Percentiles rank a stretch among this genome's conserved stretches.
phyloP scores from a whole-genome alignment of 805 yeast genomes.

The Tetrapisispora namnaoensis region DNA sequence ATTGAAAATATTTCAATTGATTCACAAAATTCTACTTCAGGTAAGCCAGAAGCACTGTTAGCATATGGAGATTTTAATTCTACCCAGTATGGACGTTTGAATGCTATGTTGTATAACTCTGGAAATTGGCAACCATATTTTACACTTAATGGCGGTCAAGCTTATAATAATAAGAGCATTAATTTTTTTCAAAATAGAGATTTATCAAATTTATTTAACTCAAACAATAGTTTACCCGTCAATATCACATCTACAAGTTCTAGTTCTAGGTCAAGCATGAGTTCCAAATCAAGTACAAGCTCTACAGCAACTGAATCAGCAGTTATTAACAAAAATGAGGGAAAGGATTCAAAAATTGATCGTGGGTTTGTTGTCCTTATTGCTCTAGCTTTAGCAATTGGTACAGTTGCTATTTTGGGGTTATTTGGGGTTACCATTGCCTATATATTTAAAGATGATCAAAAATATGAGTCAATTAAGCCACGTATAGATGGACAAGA shows the following conservation, averaged over 20 bases:
- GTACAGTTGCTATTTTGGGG: constrained; percentile 35
- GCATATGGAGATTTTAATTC: constrained; percentile 34
- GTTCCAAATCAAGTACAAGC: constrained; percentile 1
- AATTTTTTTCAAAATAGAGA: constrained; percentile 29
- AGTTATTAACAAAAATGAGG: neutral
- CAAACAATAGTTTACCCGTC: constrained; percentile 17
- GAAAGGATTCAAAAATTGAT: constrained; percentile 16
- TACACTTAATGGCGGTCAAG: constrained; percentile 18
- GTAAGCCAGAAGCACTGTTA: constrained; percentile 9
- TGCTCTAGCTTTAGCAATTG: constrained; percentile 58
- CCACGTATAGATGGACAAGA: constrained; percentile 52
- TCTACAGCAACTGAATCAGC: constrained; percentile 11
- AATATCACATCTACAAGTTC: constrained; percentile 8
- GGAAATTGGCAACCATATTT: constrained; percentile 22
- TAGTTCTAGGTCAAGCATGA: constrained; percentile 9
- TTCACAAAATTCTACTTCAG: constrained; percentile 1
- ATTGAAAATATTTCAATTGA: constrained; percentile 1
- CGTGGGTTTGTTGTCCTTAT: constrained; percentile 62
- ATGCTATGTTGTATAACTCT: constrained; percentile 16
- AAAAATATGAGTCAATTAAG: constrained; percentile 36
- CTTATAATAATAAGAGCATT: constrained; percentile 20
- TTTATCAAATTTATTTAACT: constrained; percentile 24
- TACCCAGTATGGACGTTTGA: constrained; percentile 26
- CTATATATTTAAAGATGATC: constrained; percentile 30
- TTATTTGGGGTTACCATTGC: constrained; percentile 30